Base-by-base conservation (phyloP, 2,329 filamentous ascomycete genomes). In the Cylindrodendrum hubeiense region DNA sequence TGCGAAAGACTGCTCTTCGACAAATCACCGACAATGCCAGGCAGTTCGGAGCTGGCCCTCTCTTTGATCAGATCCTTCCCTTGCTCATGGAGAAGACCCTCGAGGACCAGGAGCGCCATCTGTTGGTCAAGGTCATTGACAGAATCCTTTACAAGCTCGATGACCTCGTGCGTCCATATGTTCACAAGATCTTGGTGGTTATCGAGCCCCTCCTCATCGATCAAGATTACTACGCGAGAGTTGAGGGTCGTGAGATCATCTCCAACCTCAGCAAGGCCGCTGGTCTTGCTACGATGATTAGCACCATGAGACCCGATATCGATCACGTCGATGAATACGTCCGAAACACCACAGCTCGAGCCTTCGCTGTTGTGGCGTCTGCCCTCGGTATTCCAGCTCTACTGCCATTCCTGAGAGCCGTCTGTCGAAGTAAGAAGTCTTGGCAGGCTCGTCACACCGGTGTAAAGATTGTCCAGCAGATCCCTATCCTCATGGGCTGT, bases 201-300 rank as follows among this genome's bases (percentile, higher is more conserved):
- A 99, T 99, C 74, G 97, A 99, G 80, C 96, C 96, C n/a, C 86
- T 99, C 53, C 92, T 99, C 71, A 99, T 99, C 76, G 97, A 99
- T 77, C 96, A 99, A 83, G 97, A 99, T 82, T 99, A 99, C 82
- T 99, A 99, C 79, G 96, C 97, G 44, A 92, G 96, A 79, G 96
- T 99, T 5, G 96, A 99, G 80, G 96, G 96, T 80, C 93, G 96
- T 72, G 96, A 99, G 79, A 99, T 99, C 74, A 99, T 99, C 74
- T 98, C 95, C 60, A 99, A 99, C 79, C 89, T 99, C 53, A 93
- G 93, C 78, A 99, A 99, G 81, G 96, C 96, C 24, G 96, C 97
- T 67, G 97, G 96, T 77, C 88, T 99, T 59, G 96, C 96, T 19
- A 96, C 97, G 73, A 99, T 99, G 96, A 99, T 99, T 79, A 97